Conservation (phyloP, 306 rosid genomes). For the Styphnolobium japonicum region DNA sequence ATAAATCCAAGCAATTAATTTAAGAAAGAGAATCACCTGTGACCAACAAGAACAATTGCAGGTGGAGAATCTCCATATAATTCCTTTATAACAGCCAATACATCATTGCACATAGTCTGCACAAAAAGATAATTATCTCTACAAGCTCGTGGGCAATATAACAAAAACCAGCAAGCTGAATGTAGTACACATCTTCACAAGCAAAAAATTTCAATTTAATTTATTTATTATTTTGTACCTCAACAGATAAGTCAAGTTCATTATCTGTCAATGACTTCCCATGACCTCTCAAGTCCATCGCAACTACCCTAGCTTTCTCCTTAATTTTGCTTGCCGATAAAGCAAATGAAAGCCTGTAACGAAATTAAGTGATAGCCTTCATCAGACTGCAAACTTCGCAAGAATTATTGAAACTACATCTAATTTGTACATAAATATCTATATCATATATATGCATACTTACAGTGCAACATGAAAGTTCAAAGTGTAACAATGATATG, state of each 20-base stretch:
- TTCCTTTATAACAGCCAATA: constrained; percentile 65
- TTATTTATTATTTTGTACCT: constrained; percentile 44
- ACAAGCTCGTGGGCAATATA: constrained; percentile 24
- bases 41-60: constrained; percentile 83
- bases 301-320: constrained; percentile 84
- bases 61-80: constrained; percentile 84
- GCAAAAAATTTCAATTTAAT: background rate
- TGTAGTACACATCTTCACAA: background rate
- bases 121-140: constrained; percentile 20
- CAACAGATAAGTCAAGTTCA: constrained; percentile 79
- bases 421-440: background rate
- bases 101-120: constrained; percentile 97
- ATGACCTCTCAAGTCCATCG: constrained; percentile 96
- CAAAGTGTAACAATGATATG: background rate
- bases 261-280: constrained; percentile 79
- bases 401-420: background rate
- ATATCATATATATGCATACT: background rate
- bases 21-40: constrained; percentile 51
- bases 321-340: constrained; percentile 68
- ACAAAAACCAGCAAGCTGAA: background rate
- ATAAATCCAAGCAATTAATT: constrained; percentile 18
- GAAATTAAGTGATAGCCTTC: constrained; percentile 17
- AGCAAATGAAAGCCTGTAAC: constrained; percentile 84
- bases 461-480: background rate
- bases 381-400: constrained; percentile 17